Percentiles rank a stretch among this genome's conserved stretches.
Conservation (phyloP, 306 rosid species). For the Glycyrrhiza uralensis region DNA sequence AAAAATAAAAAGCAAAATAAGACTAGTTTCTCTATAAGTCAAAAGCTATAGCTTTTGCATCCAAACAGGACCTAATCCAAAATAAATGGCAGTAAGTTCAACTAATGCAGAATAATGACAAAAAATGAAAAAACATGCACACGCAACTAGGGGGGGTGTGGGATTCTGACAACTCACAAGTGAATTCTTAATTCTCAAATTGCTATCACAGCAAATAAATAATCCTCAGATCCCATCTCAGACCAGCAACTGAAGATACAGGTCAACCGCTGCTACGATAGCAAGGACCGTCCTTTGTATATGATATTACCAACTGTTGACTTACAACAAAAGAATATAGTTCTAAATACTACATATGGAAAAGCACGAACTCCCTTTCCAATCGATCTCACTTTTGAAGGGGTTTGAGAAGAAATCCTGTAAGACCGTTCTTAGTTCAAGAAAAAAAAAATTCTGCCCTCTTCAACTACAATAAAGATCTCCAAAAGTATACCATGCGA, state of each 20-base stretch:
- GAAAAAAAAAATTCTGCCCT: conserved; percentile 32
- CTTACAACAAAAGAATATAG: conserved; percentile 57
- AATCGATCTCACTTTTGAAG: conserved; percentile 30
- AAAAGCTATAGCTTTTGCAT: no score
- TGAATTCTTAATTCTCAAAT: conserved; percentile 22
- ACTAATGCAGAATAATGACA: background rate
- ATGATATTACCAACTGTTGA: conserved; percentile 35
- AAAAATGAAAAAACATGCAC: background rate
- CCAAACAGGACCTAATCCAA: no score
- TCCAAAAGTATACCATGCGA: conserved; percentile 40
- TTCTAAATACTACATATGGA: conserved; percentile 57
- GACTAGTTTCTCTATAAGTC: no score
- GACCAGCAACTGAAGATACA: conserved; percentile 27
- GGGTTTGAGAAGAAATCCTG: conserved; percentile 46
- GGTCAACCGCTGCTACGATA: conserved; percentile 17
- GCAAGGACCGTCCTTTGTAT: background rate
- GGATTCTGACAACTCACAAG: conserved; percentile 17
- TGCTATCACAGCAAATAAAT: conserved; percentile 21
- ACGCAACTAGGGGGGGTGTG: background rate
- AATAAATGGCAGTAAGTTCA: background rate
- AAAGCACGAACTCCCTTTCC: conserved; percentile 43
- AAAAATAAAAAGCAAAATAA: no score
- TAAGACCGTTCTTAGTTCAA: conserved; percentile 34
- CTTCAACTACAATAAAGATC: conserved; percentile 41
- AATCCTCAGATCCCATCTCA: conserved; percentile 33